phyloP scores from a whole-genome alignment of 1,139 yeast species.

The Wickerhamomyces sp. region DNA sequence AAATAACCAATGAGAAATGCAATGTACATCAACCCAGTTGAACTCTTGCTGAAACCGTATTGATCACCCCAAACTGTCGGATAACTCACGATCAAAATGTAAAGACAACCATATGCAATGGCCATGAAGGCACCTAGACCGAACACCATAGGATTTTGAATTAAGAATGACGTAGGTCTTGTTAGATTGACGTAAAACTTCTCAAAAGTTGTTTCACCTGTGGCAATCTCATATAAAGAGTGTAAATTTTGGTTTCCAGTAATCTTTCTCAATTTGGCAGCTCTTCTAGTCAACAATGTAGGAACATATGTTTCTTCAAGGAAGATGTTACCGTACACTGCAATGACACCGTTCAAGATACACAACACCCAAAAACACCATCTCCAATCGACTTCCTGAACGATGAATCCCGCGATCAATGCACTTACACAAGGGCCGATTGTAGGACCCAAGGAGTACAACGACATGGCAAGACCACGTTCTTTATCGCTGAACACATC shows the following conservation, averaged over 20 bases:
- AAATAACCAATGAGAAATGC: conserved; percentile 50
- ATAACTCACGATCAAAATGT: conserved; percentile 53
- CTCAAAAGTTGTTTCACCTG: conserved; percentile 35
- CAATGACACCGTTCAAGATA: conserved; percentile 48
- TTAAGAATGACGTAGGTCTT: conserved; percentile 48
- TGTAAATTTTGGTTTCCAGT: conserved; percentile 55
- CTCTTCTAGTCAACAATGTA: conserved; percentile 42
- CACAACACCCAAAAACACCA: conserved; percentile 60
- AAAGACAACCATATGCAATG: conserved; percentile 58
- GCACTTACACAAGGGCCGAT: conserved; percentile 57
- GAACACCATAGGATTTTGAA: conserved; percentile 57
- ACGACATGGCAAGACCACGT: conserved; percentile 53
- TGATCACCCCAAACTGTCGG: conserved; percentile 43
- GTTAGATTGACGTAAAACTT: conserved; percentile 35
- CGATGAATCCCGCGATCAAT: conserved; percentile 45
- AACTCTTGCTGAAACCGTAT: conserved; percentile 46
- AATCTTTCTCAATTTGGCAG: conserved; percentile 37
- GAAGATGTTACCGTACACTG: conserved; percentile 37
- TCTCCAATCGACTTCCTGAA: conserved; percentile 44
- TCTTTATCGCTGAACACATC: conserved; percentile 50
- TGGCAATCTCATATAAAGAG: conserved; percentile 52
- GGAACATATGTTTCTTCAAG: conserved; percentile 60
- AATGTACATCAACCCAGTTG: conserved; percentile 51
- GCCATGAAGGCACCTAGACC: conserved; percentile 62
- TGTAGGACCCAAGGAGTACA: conserved; percentile 55